A percentile compares a stretch with the other conserved stretches of the same genome.
Evolutionary conservation across 2,329 filamentous ascomycete genomes (phyloP).

Genomic region (Dactylellina cionopaga): DNA sequence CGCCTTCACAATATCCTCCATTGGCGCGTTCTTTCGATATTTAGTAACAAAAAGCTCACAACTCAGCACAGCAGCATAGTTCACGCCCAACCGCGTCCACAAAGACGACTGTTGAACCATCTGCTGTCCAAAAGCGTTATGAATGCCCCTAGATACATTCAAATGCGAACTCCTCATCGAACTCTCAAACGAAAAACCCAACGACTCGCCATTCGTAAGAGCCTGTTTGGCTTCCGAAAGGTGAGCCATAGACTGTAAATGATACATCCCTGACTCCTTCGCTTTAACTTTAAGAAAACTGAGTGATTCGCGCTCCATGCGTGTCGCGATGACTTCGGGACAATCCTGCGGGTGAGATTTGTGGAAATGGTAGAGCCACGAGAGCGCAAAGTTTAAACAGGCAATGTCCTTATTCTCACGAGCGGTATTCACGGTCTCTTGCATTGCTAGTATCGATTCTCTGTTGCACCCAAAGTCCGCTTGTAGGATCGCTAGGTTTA

Average conservation of each 20-base stretch:
- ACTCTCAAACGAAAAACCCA: slow-evolving; percentile 72
- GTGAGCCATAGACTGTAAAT: slow-evolving; percentile 81
- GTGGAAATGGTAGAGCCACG: slow-evolving; percentile 95
- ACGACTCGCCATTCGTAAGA: slow-evolving; percentile 69
- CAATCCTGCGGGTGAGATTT: slow-evolving; percentile 77
- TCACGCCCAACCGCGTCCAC: slow-evolving; percentile 77
- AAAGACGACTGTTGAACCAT: slow-evolving; percentile 77
- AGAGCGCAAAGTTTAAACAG: slow-evolving; percentile 93
- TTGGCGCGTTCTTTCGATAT: slow-evolving; percentile 71
- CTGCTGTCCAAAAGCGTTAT: slow-evolving; percentile 76
- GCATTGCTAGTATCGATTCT: slow-evolving; percentile 91
- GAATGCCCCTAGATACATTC: slow-evolving; percentile 79
- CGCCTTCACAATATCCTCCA: slow-evolving; percentile 82
- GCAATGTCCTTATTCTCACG: slow-evolving; percentile 90
- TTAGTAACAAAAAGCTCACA: slow-evolving; percentile 81
- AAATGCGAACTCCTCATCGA: slow-evolving; percentile 85
- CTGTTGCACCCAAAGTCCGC: slow-evolving; percentile 92
- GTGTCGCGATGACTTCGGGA: slow-evolving; percentile 77
- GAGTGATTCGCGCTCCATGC: slow-evolving; percentile 83
- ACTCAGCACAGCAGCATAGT: slow-evolving; percentile 68
- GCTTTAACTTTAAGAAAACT: slow-evolving; percentile 86
- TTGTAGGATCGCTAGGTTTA: slow-evolving; percentile 92
- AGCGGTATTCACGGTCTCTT: slow-evolving; percentile 93
- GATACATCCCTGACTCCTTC: slow-evolving; percentile 86
- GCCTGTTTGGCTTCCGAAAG: slow-evolving; percentile 85